Conservation (phyloP, 164 flowering plant species). For the Kingdonia uniflora region DNA sequence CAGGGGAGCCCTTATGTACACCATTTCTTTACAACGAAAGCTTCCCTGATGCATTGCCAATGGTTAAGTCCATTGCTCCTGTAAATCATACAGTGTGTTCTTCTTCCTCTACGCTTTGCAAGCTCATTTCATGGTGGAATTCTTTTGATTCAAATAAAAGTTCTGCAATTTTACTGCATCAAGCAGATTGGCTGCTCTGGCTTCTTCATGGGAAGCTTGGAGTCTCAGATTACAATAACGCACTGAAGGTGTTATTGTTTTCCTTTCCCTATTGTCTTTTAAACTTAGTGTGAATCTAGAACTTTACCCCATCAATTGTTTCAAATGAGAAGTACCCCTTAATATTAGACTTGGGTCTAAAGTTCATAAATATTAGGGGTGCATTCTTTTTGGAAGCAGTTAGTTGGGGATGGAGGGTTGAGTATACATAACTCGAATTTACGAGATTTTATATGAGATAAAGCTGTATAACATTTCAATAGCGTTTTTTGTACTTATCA, state of each 20-base stretch:
- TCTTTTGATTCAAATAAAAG: conserved; percentile 28
- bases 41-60: conserved; percentile 77
- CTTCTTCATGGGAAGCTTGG: conserved; percentile 95
- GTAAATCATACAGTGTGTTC: conserved; percentile 88
- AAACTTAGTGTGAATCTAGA: neutral
- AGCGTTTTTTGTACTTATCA: conserved; percentile 5
- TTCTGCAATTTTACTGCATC: conserved; percentile 70
- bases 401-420: too few species aligned
- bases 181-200: conserved; percentile 95
- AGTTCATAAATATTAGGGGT: too few species aligned
- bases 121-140: conserved; percentile 89
- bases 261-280: neutral
- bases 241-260: conserved; percentile 51
- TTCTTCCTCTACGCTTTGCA: conserved; percentile 78
- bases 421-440: too few species aligned
- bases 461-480: neutral
- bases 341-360: too few species aligned
- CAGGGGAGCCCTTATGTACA: conserved; percentile 66
- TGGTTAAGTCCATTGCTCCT: conserved; percentile 76
- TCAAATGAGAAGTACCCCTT: too few species aligned
- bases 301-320: neutral
- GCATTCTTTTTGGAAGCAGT: too few species aligned
- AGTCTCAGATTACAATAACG: conserved; percentile 91
- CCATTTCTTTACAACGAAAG: conserved; percentile 81
- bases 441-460: neutral